Base-by-base conservation (phyloP, 106 monocot genomes). In the Acanthochlamys bracteata region DNA sequence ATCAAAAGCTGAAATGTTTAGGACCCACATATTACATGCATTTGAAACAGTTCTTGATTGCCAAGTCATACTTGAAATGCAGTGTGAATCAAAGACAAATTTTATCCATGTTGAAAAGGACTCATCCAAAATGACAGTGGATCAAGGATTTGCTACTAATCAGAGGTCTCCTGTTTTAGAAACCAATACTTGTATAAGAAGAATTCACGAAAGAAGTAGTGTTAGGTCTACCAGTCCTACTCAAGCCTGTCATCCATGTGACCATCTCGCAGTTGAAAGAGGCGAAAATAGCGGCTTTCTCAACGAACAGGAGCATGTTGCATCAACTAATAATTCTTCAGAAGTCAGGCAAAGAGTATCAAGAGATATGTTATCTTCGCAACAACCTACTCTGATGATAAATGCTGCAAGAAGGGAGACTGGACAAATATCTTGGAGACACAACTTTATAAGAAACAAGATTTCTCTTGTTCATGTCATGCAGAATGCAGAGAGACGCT, bases 381-480 rank as follows among this genome's bases (percentile, higher is more conserved):
- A 42, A 43, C 67, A 56, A 49, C 49, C 39, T 65, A 27, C 55
- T 13, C 27, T 64, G 19, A 39, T 39, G 33, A 41, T 60, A 66
- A 12, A 24, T 19, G 46, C 73, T 23, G 78, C 79, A 77, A 79
- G 57, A 60, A 77, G 24, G 41, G 75, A 39, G 55, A 69, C 41
- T 59, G 73, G 57, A 10, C 64, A 69, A 49, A 68, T 74, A 57
- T 43, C 65, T 57, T 66, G 33, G 41, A 71, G 68, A 39, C 79
- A 77, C 58, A 87, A 82, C 60, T 69, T 95, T 67, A 84, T 96
- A 3, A 88, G 62, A 75, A 68, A 83, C 19, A 91, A 88, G 79
- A 85, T 96, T 11, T 88, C 96, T 16, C 83, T 91, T 77, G 88
- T 84, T 24, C 96, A 83, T 85, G 91, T 96, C 39, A 88, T 96